These are phyloP conservation scores for Suillus sp. DNA, from an alignment of 768 basidiomycete genomes.

Conservation along the genomic window DNA sequence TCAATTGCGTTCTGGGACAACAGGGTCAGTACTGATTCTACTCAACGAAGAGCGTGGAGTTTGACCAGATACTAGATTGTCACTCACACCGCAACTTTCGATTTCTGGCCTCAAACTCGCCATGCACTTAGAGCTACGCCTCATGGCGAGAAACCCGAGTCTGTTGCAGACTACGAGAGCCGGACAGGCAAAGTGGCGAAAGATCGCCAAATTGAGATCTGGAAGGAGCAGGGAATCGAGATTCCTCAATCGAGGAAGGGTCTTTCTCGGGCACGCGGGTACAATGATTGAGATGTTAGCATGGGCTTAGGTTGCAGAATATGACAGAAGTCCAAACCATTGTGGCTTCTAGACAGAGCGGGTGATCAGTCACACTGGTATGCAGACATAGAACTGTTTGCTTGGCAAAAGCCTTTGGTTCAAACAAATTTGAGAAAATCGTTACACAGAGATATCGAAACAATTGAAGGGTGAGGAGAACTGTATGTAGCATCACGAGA, in stretches of 20 bases:
- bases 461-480: too few relatives aligned
- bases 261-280: slow-evolving; percentile 48
- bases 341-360: not conserved
- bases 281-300: slow-evolving; percentile 53
- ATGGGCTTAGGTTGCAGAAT: not conserved
- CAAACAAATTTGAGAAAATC: not conserved
- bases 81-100: slow-evolving; percentile 79
- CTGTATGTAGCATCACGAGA: too few relatives aligned
- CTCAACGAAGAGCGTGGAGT: not conserved
- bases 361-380: not conserved
- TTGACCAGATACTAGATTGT: slow-evolving; percentile 48
- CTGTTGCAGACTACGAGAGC: slow-evolving; percentile 69
- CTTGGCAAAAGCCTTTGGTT: not conserved
- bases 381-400: not conserved
- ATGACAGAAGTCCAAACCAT: not conserved
- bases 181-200: slow-evolving; percentile 67
- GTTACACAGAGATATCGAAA: too few relatives aligned
- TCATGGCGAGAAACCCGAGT: slow-evolving; percentile 76
- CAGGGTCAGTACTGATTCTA: slow-evolving; percentile 48
- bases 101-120: slow-evolving; percentile 76
- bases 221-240: slow-evolving; percentile 64
- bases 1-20: slow-evolving; percentile 90
- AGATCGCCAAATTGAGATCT: slow-evolving; percentile 73
- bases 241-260: slow-evolving; percentile 35
- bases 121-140: slow-evolving; percentile 84